phyloP scores from a whole-genome alignment of 805 yeast species.

The Candida peoriensis region DNA sequence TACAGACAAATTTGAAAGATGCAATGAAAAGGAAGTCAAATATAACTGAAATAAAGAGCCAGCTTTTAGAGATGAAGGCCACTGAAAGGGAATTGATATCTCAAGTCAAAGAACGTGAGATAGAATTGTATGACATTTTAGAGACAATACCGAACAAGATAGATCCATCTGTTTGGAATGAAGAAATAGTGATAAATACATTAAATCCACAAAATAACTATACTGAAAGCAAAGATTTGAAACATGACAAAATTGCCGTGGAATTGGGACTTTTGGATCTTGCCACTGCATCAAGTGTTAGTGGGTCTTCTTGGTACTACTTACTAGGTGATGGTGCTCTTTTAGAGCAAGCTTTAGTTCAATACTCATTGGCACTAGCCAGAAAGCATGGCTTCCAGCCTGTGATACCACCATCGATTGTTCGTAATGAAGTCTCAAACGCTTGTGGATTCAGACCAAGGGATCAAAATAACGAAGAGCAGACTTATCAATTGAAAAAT shows the following conservation, averaged over 20 bases:
- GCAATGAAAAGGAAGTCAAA: conserved; percentile 17
- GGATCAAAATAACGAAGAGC: conserved; percentile 81
- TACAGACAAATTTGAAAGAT: conserved; percentile 23
- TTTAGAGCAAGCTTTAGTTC: conserved; percentile 84
- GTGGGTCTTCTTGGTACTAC: conserved; percentile 86
- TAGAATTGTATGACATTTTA: conserved; percentile 33
- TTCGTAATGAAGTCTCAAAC: conserved; percentile 64
- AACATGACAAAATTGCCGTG: conserved; percentile 71
- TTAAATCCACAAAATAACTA: conserved; percentile 38
- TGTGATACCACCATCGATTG: conserved; percentile 83
- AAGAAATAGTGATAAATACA: conserved; percentile 43
- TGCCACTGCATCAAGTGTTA: conserved; percentile 60
- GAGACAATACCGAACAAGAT: conserved; percentile 61
- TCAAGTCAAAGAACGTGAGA: conserved; percentile 26
- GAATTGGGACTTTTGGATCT: conserved; percentile 67
- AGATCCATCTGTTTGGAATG: conserved; percentile 39
- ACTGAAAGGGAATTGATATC: conserved; percentile 20
- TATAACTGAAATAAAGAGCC: conserved; percentile 10
- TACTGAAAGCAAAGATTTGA: conserved; percentile 27
- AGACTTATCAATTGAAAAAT: conserved; percentile 61
- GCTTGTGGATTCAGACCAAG: conserved; percentile 97
- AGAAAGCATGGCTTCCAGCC: conserved; percentile 60
- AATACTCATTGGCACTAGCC: conserved; percentile 68
- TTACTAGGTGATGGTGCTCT: conserved; percentile 79
- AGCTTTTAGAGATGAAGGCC: conserved; percentile 11